Conservation (phyloP, 768 basidiomycete genomes). For the Hemileccinum impolitum region DNA sequence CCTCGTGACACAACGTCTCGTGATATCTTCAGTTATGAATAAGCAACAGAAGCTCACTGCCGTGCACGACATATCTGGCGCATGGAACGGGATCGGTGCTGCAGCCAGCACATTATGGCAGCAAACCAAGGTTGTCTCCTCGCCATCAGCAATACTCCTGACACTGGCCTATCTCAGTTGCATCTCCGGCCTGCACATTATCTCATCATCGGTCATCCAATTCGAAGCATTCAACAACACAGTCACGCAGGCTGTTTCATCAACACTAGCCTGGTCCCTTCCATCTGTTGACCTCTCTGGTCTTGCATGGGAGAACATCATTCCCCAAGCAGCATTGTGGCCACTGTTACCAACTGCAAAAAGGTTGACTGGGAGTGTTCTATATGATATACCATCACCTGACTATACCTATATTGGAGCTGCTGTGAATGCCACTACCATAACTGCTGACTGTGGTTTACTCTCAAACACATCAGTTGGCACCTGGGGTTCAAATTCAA, state of each 20-base stretch:
- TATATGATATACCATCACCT: constrained; percentile 17
- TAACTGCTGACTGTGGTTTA: constrained; percentile 15
- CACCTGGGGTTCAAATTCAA: background rate
- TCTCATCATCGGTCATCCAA: constrained; percentile 21
- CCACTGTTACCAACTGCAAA: constrained; percentile 3
- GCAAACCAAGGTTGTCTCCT: constrained; percentile 14
- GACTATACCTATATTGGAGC: constrained; percentile 3
- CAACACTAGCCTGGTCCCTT: constrained; percentile 1
- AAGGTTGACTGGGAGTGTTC: constrained; percentile 8
- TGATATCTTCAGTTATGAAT: constrained; percentile 4
- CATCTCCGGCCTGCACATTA: constrained; percentile 20
- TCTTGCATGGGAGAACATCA: background rate
- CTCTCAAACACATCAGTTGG: constrained; percentile 5
- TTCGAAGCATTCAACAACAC: constrained; percentile 18
- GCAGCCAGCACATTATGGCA: constrained; percentile 17
- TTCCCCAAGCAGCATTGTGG: background rate
- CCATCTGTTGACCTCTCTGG: background rate
- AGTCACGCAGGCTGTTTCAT: too few species aligned
- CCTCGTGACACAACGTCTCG: constrained; percentile 10
- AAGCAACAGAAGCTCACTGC: constrained; percentile 15
- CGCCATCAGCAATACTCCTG: background rate
- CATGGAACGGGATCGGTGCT: constrained; percentile 25
- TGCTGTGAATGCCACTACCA: constrained; percentile 15
- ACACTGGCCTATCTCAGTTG: constrained; percentile 13
- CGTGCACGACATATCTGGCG: constrained; percentile 14